Evolutionary conservation across 768 basidiomycete species (phyloP).

Genomic region (Russula sp.): DNA sequence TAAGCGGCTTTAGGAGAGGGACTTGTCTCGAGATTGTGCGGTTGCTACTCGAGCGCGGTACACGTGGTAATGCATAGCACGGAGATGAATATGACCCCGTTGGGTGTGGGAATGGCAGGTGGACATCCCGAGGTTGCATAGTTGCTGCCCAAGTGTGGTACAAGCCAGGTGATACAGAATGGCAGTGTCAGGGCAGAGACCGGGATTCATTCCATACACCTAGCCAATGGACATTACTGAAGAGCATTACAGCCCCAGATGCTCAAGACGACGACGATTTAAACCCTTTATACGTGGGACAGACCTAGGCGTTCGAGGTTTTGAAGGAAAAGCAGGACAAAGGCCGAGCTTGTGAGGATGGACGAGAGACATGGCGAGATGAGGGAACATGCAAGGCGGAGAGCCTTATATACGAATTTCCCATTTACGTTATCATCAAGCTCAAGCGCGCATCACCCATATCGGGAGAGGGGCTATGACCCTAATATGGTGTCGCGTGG

Average conservation of each 20-base stretch:
- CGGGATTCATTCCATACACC: too few relatives aligned
- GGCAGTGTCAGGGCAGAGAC: not conserved
- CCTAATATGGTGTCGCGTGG: not conserved
- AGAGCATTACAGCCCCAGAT: too few relatives aligned
- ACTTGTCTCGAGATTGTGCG: slow-evolving; percentile 8
- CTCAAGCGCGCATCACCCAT: not conserved
- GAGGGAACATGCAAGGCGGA: not conserved
- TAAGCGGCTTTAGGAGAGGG: not conserved
- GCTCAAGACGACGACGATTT: too few relatives aligned
- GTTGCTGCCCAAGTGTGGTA: not conserved
- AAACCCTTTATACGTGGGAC: too few relatives aligned
- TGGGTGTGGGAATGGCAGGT: not conserved
- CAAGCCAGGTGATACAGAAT: not conserved
- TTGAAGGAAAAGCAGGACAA: too few relatives aligned
- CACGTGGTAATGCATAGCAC: not conserved
- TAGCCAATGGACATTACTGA: too few relatives aligned
- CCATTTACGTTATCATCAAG: not conserved
- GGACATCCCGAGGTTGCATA: not conserved
- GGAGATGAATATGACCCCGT: not conserved
- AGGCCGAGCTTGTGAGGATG: too few relatives aligned
- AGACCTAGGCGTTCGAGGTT: too few relatives aligned
- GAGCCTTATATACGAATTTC: not conserved
- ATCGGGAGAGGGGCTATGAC: not conserved
- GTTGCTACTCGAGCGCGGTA: slow-evolving; percentile 19
- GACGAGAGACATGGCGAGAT: too few relatives aligned